These are phyloP conservation scores for Alnus glutinosa DNA, from an alignment of 306 rosid genomes.

Conservation along the genomic window DNA sequence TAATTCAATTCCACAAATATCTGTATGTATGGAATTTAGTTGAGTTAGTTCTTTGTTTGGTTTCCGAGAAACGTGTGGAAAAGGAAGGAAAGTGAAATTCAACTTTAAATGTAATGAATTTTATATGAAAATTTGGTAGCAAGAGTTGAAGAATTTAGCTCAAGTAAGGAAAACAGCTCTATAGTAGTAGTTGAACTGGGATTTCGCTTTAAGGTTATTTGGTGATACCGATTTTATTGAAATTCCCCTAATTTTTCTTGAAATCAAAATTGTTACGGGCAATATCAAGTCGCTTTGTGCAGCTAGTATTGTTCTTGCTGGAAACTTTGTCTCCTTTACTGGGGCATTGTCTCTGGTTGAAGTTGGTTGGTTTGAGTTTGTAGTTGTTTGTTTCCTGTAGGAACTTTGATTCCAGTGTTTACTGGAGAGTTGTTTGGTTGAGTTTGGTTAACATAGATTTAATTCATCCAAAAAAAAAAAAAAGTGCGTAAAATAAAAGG, in stretches of 20 bases:
- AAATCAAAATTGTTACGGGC: not conserved
- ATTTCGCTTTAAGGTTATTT: not conserved
- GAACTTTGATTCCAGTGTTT: too few relatives aligned
- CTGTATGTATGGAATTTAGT: not conserved
- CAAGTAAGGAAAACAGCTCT: not conserved
- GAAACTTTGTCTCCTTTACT: too few relatives aligned
- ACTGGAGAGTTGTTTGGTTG: too few relatives aligned
- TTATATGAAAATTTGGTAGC: not conserved
- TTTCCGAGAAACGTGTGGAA: not conserved
- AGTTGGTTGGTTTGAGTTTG: too few relatives aligned
- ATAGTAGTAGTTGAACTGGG: not conserved
- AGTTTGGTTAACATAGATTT: too few relatives aligned
- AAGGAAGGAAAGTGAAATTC: not conserved
- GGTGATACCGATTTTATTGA: not conserved
- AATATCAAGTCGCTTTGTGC: not conserved
- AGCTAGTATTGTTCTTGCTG: too few relatives aligned
- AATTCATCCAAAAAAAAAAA: too few relatives aligned
- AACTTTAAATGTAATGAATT: not conserved
- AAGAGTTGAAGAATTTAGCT: not conserved
- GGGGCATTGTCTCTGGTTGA: too few relatives aligned
- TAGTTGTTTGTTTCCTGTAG: too few relatives aligned
- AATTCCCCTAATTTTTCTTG: not conserved
- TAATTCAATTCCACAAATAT: not conserved
- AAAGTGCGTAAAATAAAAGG: not conserved
- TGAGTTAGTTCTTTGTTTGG: not conserved